Conservation (phyloP, 2,329 filamentous ascomycete species). For the Bipolaris bicolor region DNA sequence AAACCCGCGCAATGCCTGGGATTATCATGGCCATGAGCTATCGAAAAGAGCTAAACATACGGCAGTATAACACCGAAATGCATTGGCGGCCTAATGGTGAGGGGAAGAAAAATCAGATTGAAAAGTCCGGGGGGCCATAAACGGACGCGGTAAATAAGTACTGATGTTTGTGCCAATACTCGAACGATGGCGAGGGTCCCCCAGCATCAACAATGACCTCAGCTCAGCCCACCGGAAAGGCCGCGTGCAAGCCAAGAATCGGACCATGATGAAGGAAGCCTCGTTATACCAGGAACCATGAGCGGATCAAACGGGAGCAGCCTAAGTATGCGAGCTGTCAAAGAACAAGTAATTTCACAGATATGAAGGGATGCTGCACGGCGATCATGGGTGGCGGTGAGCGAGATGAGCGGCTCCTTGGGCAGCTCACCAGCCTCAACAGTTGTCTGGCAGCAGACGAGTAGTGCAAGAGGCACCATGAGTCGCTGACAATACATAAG, state of each 20-base stretch:
- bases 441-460: slow-evolving; percentile 6
- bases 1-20: not conserved
- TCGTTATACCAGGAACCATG: slow-evolving; percentile 11
- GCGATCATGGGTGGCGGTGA: slow-evolving; percentile 15
- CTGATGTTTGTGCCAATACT: not conserved
- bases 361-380: slow-evolving; percentile 23
- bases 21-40: not conserved
- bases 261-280: not conserved
- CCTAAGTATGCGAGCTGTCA: slow-evolving; percentile 3
- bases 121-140: not conserved
- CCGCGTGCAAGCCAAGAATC: not conserved
- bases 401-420: slow-evolving; percentile 18
- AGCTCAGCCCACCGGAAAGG: slow-evolving; percentile 3
- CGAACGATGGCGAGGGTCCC: not conserved
- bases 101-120: not conserved
- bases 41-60: not conserved
- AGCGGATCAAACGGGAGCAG: slow-evolving; percentile 3
- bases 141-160: not conserved
- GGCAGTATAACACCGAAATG: not conserved
- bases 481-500: not conserved
- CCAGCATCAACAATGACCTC: slow-evolving; percentile 10
- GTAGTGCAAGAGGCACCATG: slow-evolving; percentile 2
- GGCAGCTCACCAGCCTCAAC: slow-evolving; percentile 13
- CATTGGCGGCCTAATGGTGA: not conserved
- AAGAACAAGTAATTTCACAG: slow-evolving; percentile 12